Evolutionary conservation across 1,139 yeast genomes (phyloP), one percentile per base, ranked within the genome.

Genomic region (Schwanniomyces etchellsii): DNA sequence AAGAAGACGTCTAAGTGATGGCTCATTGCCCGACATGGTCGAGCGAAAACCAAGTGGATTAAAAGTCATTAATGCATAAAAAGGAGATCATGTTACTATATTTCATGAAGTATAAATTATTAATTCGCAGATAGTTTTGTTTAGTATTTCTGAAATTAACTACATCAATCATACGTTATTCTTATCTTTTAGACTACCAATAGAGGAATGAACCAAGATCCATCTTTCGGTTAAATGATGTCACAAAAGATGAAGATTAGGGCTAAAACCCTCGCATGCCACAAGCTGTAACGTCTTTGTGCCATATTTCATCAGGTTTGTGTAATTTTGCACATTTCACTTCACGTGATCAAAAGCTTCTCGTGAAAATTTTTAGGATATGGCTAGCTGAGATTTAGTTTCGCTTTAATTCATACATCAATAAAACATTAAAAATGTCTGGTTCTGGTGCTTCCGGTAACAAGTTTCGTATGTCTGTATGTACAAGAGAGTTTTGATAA

Each of bases 401-500:
- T 14, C 12, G 22, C 16, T 26, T 18, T 18, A 18, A 28, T 17
- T 27, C 16, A 24, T 20, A 21, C 31, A 25, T 20, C 15, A 21
- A 29, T 16, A 28, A 30, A 24, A 23, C 30, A 16, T 15, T 18
- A 21, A 60, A 44, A 64, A 80, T 80, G 86, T 79, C 86, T 64
- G 81, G 82, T 64, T 77, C 81, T 68, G 94, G 94, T 79, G 93
- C 96, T 78, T 86, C 95, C 74, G 98, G 98, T 79, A 91, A 89
- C 83, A 91, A 91, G 79, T 91, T 83, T 85, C 88, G 96, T 79
- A 85, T 89, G 89, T 86, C 96, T 72, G 94, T 84, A 83, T 71
- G 95, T 81, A 17, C 5, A 17, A 16, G 17, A 15, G 16, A 17
- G 24, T n/a, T 24, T 18, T 10, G 27, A 15, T 14, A 14, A 15